Evolutionary conservation across 83 land plant genomes (phyloP).

Genomic region (Picea abies): DNA sequence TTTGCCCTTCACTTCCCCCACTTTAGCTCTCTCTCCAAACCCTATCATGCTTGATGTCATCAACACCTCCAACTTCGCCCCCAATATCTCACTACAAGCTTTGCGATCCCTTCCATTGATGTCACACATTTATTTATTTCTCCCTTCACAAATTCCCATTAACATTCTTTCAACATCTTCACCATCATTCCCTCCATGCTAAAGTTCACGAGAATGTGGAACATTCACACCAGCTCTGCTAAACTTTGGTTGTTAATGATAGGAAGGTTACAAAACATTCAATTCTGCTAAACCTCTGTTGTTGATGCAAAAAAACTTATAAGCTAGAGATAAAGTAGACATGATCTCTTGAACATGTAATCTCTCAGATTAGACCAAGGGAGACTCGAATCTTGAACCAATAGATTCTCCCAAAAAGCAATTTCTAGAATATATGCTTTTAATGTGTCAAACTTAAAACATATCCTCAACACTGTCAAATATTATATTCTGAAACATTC

Average conservation of each 20-base stretch:
- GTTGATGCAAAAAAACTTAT: slow-evolving; percentile 41
- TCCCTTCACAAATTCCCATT: slow-evolving; percentile 50
- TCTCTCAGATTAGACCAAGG: slow-evolving; percentile 67
- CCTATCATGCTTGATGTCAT: slow-evolving; percentile 42
- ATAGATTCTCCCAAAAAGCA: slow-evolving; percentile 40
- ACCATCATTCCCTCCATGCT: slow-evolving; percentile 33
- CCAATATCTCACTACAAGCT: slow-evolving; percentile 57
- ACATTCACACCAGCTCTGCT: slow-evolving; percentile 28
- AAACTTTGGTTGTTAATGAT: slow-evolving; percentile 3
- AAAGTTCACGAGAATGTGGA: slow-evolving; percentile 41
- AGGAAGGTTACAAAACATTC: no score
- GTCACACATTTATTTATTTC: slow-evolving; percentile 66
- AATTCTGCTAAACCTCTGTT: neutral
- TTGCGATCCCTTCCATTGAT: slow-evolving; percentile 69
- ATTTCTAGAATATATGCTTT: no score
- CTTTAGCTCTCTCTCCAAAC: slow-evolving; percentile 25
- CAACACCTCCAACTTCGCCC: slow-evolving; percentile 37
- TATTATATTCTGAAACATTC: no score
- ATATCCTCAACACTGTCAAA: no score
- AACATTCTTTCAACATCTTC: slow-evolving; percentile 50
- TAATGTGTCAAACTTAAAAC: no score
- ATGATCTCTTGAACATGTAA: slow-evolving; percentile 59
- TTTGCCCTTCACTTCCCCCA: slow-evolving; percentile 49
- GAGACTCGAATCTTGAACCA: slow-evolving; percentile 41
- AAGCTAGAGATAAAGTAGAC: slow-evolving; percentile 46